These are phyloP conservation scores for Pichia inconspicua DNA, from an alignment of 1,139 yeast genomes.

Conservation along the genomic window DNA sequence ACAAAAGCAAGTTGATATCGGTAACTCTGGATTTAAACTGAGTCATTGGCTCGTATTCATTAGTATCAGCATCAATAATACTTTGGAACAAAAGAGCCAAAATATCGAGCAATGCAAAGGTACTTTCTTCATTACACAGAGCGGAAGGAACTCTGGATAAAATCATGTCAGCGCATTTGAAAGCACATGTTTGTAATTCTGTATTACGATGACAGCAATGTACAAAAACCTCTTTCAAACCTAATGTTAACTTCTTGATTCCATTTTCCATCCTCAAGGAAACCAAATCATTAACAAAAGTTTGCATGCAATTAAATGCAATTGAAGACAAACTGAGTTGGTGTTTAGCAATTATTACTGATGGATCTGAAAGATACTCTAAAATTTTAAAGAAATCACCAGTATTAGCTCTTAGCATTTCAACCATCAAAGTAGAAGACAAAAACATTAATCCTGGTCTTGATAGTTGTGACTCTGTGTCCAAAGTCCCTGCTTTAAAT, in stretches of 20 bases:
- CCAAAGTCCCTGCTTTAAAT: conserved; percentile 13
- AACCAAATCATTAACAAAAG: conserved; percentile 37
- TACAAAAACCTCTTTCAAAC: conserved; percentile 60
- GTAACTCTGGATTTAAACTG: conserved; percentile 56
- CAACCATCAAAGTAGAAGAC: conserved; percentile 74
- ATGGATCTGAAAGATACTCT: conserved; percentile 79
- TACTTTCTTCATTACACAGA: conserved; percentile 63
- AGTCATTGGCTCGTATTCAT: conserved; percentile 77
- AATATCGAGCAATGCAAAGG: conserved; percentile 75
- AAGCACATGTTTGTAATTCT: conserved; percentile 73
- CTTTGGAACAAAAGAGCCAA: conserved; percentile 72
- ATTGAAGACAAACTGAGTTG: conserved; percentile 63
- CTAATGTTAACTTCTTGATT: conserved; percentile 57
- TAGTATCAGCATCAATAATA: conserved; percentile 77
- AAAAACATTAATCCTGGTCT: conserved; percentile 82
- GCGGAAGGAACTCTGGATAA: conserved; percentile 70
- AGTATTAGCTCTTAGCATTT: conserved; percentile 65
- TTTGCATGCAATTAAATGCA: conserved; percentile 51
- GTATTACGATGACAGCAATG: conserved; percentile 72
- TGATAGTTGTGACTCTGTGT: conserved; percentile 45
- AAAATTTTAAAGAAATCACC: conserved; percentile 77
- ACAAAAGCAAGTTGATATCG: conserved; percentile 53
- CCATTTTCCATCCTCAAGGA: conserved; percentile 35
- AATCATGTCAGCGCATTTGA: conserved; percentile 67
- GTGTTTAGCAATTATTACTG: conserved; percentile 64